Percentiles rank a stretch among this genome's conserved stretches.
Evolutionary conservation across 2,329 filamentous ascomycete species (phyloP).

Genomic region (Fusarium compactum): DNA sequence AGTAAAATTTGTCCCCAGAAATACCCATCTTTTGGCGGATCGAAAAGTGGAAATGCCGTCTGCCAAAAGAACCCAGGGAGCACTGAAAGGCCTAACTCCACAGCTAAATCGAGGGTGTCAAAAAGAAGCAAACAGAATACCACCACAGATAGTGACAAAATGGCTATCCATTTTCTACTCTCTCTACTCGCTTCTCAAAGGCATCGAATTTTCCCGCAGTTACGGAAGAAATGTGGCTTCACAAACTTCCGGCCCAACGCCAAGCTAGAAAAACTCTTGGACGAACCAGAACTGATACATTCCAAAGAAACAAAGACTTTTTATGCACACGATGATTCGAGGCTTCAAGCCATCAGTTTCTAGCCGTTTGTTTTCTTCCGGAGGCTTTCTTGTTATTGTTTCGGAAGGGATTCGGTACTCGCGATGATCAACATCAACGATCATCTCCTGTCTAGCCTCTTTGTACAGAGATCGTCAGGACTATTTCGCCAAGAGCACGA

Average conservation of each 20-base stretch:
- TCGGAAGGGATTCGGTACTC: slow-evolving; percentile 27
- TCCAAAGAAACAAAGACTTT: neutral
- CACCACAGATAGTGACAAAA: too few relatives aligned
- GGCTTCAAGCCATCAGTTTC: neutral
- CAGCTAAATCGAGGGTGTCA: neutral
- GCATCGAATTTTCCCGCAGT: neutral
- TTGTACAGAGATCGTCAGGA: slow-evolving; percentile 33
- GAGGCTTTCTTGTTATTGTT: slow-evolving; percentile 4
- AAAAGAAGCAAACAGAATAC: neutral
- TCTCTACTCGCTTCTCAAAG: neutral
- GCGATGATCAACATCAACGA: slow-evolving; percentile 33
- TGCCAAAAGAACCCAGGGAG: slow-evolving; percentile 6
- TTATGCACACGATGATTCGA: neutral
- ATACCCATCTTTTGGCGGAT: slow-evolving; percentile 33
- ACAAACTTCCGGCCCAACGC: slow-evolving; percentile 23
- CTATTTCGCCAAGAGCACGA: slow-evolving; percentile 33
- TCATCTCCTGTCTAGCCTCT: slow-evolving; percentile 24
- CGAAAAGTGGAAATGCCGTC: slow-evolving; percentile 33
- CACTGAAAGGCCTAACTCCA: neutral
- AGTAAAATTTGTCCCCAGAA: slow-evolving; percentile 19
- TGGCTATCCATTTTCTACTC: neutral
- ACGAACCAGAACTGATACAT: slow-evolving; percentile 7
- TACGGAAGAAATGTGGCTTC: slow-evolving; percentile 24
- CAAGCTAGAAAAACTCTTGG: neutral
- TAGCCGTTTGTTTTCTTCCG: neutral